These are phyloP conservation scores for Erodium texanum DNA, from an alignment of 441 rosid genomes.

Conservation along the genomic window DNA sequence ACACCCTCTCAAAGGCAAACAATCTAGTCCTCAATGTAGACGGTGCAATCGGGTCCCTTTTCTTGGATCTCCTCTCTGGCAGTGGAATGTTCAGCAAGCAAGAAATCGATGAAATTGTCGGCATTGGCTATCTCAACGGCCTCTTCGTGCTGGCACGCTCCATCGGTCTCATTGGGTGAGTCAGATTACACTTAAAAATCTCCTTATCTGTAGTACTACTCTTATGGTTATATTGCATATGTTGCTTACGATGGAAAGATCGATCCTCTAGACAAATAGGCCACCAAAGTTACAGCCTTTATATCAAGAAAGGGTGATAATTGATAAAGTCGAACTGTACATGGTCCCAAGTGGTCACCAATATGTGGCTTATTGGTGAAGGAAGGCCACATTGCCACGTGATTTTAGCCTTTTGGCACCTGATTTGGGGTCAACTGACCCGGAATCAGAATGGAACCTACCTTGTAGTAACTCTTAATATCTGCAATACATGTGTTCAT, in stretches of 20 bases:
- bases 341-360: neutral
- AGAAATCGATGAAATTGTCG: neutral
- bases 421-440: too few species aligned
- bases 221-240: too few species aligned
- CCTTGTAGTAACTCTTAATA: too few species aligned
- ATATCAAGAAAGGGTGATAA: neutral
- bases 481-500: neutral
- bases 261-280: too few species aligned
- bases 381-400: neutral
- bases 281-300: neutral
- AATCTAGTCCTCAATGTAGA: neutral
- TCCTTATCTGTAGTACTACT: too few species aligned
- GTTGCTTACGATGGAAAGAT: too few species aligned
- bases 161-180: conserved; percentile 83
- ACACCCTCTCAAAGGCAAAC: neutral
- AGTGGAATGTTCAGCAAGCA: neutral
- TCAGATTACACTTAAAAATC: conserved; percentile 3
- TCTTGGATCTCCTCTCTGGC: neutral
- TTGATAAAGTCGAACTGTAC: neutral
- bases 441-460: too few species aligned
- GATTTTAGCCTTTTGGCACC: too few species aligned
- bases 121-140: conserved; percentile 75
- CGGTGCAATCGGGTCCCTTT: neutral
- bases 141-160: conserved; percentile 84
- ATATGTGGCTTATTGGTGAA: neutral